Base-by-base conservation (phyloP, 2,329 filamentous ascomycete genomes). In the Metarhizium anisopliae region DNA sequence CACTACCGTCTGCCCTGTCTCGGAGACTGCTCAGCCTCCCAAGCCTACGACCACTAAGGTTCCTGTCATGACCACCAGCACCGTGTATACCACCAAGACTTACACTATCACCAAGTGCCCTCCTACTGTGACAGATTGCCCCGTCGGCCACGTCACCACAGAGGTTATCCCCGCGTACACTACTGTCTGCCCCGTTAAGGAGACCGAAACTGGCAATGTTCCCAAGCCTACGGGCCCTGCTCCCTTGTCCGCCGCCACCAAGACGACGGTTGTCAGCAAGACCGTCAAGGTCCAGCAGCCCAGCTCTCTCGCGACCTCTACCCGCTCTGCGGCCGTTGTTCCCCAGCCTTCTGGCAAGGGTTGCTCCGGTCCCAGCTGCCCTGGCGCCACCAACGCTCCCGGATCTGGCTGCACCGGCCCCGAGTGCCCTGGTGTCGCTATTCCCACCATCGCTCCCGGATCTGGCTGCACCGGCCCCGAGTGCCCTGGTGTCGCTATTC, bases 101-200 rank as follows among this genome's bases (percentile, higher is more conserved):
- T 72, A 75, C 59, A 82, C 79, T 63, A 72, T 81, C 68, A 82
- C 77, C 62, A 47, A 58, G 49, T 83, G 80, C 68, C 74, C 72
- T 52, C 70, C 62, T 25, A 25, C 25, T 25, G 25, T 25, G 25
- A 25, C 25, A 3, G 25, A 25, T 25, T 25, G 25, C 25, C 67
- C 69, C 4, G 63, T 25, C 32, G 57, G 57, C n/a, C 32, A 53
- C 14, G 50, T 56, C 45, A 51, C 50, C 36, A 59, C 60, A 2
- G 40, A 51, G 16, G 47, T 55, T n/a, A 43, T 59, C 42, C 45
- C 25, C 3, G 25, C 55, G 54, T 53, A 55, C 18, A 52, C 53
- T 47, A 55, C 42, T 11, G 29, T 50, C 40, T 45, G 43, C 50
- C 47, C 55, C 36, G 11, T 56, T 25, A n/a, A 51, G 49, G 54